Evolutionary conservation across 2,329 filamentous ascomycete species (phyloP).

Genomic region (Periconia sp.): DNA sequence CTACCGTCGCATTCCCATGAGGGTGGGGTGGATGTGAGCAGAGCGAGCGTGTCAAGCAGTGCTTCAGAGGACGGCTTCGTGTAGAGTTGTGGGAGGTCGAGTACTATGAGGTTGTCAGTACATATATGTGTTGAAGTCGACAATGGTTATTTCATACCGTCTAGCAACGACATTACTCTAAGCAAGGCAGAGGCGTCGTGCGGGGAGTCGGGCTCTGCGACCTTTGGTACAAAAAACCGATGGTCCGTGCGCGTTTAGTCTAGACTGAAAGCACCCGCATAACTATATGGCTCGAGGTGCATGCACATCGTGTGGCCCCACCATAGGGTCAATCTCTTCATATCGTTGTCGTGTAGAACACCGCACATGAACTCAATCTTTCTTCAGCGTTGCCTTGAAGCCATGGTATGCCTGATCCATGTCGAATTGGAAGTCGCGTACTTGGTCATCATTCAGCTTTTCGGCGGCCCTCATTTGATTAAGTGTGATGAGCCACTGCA

Average conservation of each 20-base stretch:
- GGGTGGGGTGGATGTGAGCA: conserved; percentile 70
- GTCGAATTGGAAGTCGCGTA: conserved; percentile 86
- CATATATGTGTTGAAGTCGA: neutral
- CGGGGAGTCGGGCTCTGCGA: no score
- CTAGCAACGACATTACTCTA: conserved; percentile 33
- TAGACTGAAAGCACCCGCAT: no score
- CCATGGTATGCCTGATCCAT: conserved; percentile 94
- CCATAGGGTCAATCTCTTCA: no score
- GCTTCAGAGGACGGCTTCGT: conserved; percentile 71
- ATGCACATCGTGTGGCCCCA: no score
- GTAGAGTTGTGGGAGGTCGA: conserved; percentile 84
- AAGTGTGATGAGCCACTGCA: conserved; percentile 95
- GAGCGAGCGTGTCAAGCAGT: conserved; percentile 69
- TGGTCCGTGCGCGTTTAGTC: no score
- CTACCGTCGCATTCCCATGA: conserved; percentile 65
- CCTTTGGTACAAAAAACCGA: no score
- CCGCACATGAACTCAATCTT: no score
- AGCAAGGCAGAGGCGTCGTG: neutral
- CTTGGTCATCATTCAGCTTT: conserved; percentile 85
- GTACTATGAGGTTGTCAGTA: conserved; percentile 53
- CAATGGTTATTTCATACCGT: conserved; percentile 37
- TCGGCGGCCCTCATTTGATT: conserved; percentile 98
- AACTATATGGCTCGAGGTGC: no score
- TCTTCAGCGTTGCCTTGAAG: conserved; percentile 78
- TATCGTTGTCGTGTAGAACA: no score